Evolutionary conservation across 129 eudicot genomes (phyloP), one percentile per base, ranked within the genome.

Genomic region (Pulicaria dysenterica): DNA sequence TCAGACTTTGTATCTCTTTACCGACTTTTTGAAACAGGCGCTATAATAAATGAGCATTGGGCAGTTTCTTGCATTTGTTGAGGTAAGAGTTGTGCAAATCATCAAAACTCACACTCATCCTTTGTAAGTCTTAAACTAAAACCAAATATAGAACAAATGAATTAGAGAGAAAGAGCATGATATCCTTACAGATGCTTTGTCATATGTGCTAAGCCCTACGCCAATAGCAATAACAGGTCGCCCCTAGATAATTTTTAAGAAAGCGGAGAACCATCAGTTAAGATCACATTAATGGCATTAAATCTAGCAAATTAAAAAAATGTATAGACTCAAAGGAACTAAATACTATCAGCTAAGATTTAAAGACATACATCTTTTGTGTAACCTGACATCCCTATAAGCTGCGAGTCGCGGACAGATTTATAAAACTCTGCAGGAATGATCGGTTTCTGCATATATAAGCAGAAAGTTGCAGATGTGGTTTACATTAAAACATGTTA

Each of bases 141-240:
- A 24, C 31, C 31, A 24, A 24, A 24, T 24, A 24, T 24, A 24
- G 2, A 24, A 24, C 1, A 24, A 2, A 24, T 24, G 31, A 24
- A 24, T 24, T 24, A 24, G 31, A 24, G 31, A 24, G 31, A 24
- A 58, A 40, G 47, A 24, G 53, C 40, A 59, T 14, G n/a, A 65
- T 76, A 40, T 70, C 65, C 99, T 88, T 91, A 95, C 99, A 79
- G 97, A 90, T 66, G 97, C 97, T 86, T 95, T 86, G 84, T 95
- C 99, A 58, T 75, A 95, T 44, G 96, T 88, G 88, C 99, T 95
- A 72, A 88, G 99, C 77, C 99, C 99, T 43, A 86, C 97, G 2
- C 99, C 99, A 72, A 91, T 54, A 74, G 91, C 99, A 77, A 95
- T 67, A 66, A 95, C 96, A 70, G 99, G 99, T 69, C 86, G 86